These are phyloP conservation scores for Tympanopsis confertula DNA, from an alignment of 2,329 filamentous ascomycete genomes.

Conservation along the genomic window DNA sequence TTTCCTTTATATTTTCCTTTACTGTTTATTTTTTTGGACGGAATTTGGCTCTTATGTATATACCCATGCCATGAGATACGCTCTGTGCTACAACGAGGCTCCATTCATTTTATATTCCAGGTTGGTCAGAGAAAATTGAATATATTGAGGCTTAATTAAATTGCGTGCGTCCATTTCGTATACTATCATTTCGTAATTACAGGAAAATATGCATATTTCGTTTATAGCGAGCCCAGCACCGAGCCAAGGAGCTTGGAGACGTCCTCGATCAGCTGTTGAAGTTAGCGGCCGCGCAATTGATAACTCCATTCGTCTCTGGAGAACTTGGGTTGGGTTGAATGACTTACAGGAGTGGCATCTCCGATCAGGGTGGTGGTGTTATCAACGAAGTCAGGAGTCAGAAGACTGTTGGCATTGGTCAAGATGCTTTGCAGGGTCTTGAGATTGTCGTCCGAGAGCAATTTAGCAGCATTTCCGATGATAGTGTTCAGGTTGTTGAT, in stretches of 20 bases:
- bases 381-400: slow-evolving; percentile 14
- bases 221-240: neutral
- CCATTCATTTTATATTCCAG: too few relatives aligned
- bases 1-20: too few relatives aligned
- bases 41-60: too few relatives aligned
- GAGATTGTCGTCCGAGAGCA: slow-evolving; percentile 11
- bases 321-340: too few relatives aligned
- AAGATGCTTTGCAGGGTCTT: slow-evolving; percentile 12
- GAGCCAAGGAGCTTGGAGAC: neutral
- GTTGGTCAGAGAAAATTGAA: too few relatives aligned
- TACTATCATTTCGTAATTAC: too few relatives aligned
- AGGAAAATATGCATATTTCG: neutral
- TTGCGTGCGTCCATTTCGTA: too few relatives aligned
- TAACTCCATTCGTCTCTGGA: neutral
- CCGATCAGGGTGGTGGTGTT: slow-evolving; percentile 16
- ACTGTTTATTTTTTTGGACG: too few relatives aligned
- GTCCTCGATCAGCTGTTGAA: neutral
- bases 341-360: slow-evolving; percentile 18
- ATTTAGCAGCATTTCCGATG: slow-evolving; percentile 6
- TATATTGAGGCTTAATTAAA: too few relatives aligned
- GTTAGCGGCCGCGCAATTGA: neutral
- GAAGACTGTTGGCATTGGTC: slow-evolving; percentile 11
- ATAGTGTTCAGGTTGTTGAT: slow-evolving; percentile 2
- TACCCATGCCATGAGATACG: too few relatives aligned
- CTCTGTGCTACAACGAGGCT: too few relatives aligned